A percentile compares a stretch with the other conserved stretches of the same genome.
Evolutionary conservation across 179 eudicot species (phyloP).

Genomic region (Patellifolia procumbens): DNA sequence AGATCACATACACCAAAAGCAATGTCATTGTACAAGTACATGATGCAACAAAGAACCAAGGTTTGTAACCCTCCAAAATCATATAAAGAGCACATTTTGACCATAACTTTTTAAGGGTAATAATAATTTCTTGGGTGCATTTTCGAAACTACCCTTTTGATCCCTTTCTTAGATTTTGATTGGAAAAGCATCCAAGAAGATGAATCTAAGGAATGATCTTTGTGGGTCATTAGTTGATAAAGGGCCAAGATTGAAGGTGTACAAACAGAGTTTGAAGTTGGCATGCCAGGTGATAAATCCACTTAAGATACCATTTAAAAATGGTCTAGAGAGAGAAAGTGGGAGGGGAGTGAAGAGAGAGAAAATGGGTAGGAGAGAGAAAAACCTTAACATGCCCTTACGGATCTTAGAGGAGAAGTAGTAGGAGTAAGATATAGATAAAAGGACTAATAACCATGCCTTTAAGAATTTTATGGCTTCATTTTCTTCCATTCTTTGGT

Average conservation of each 20-base stretch:
- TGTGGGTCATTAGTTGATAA: slow-evolving; percentile 34
- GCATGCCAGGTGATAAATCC: slow-evolving; percentile 64
- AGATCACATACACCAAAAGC: slow-evolving; percentile 19
- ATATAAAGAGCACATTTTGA: too few relatives aligned
- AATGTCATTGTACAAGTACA: slow-evolving; percentile 19
- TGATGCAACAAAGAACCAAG: not conserved
- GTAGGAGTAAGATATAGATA: slow-evolving; percentile 43
- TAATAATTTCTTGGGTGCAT: too few relatives aligned
- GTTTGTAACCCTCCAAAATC: too few relatives aligned
- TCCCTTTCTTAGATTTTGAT: slow-evolving; percentile 35
- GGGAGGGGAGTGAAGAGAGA: slow-evolving; percentile 47
- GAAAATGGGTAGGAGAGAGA: slow-evolving; percentile 45
- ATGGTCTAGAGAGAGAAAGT: slow-evolving; percentile 38
- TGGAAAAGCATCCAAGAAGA: slow-evolving; percentile 46
- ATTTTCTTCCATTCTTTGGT: slow-evolving; percentile 10
- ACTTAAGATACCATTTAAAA: slow-evolving; percentile 35
- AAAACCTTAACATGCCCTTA: slow-evolving; percentile 37
- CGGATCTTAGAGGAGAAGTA: slow-evolving; percentile 31
- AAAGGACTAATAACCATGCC: slow-evolving; percentile 36
- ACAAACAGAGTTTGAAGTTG: slow-evolving; percentile 50
- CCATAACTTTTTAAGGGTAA: too few relatives aligned
- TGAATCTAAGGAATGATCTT: slow-evolving; percentile 28
- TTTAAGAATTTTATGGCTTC: slow-evolving; percentile 26
- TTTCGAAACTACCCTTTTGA: too few relatives aligned
- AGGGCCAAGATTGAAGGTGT: slow-evolving; percentile 54